Evolutionary conservation across 1,284 basidiomycete species (phyloP).

Genomic region (Hymenochaete sp.): DNA sequence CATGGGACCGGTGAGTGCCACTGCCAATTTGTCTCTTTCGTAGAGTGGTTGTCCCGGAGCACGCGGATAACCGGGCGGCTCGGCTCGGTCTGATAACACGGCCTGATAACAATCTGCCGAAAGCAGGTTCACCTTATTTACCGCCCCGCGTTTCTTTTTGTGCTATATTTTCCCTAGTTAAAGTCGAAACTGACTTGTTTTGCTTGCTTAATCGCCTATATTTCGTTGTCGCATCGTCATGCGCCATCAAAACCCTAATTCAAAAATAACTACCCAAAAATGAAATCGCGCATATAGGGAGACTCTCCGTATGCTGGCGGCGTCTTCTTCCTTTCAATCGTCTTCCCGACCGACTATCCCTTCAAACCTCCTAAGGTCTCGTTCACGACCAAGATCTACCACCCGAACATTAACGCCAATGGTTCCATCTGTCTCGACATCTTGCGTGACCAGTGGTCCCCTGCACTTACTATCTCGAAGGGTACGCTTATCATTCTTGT

Average conservation of each 20-base stretch:
- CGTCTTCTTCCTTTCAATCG: conserved; percentile 93
- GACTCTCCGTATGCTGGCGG: conserved; percentile 95
- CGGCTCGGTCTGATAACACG: too few species aligned
- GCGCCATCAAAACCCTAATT: not conserved
- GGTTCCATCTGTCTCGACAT: conserved; percentile 99
- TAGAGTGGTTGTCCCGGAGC: too few species aligned
- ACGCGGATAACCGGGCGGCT: too few species aligned
- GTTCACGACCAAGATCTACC: conserved; percentile 97
- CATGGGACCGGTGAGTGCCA: conserved; percentile 82
- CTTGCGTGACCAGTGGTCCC: conserved; percentile 95
- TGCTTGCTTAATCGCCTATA: too few species aligned
- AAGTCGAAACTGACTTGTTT: conserved; percentile 10
- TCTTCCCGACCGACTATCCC: conserved; percentile 92
- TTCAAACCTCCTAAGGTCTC: conserved; percentile 99
- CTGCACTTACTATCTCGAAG: conserved; percentile 97
- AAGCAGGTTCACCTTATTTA: too few species aligned
- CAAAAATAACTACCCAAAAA: not conserved
- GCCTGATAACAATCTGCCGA: too few species aligned
- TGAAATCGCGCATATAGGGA: conserved; percentile 40
- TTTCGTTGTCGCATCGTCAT: not conserved
- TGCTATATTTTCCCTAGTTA: conserved; percentile 6
- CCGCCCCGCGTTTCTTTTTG: conserved; percentile 12
- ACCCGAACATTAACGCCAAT: conserved; percentile 96
- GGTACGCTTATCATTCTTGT: conserved; percentile 40
- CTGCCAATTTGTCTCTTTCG: conserved; percentile 5